Conservation (phyloP, 1,284 basidiomycete genomes). For the Leccinum variabile region DNA sequence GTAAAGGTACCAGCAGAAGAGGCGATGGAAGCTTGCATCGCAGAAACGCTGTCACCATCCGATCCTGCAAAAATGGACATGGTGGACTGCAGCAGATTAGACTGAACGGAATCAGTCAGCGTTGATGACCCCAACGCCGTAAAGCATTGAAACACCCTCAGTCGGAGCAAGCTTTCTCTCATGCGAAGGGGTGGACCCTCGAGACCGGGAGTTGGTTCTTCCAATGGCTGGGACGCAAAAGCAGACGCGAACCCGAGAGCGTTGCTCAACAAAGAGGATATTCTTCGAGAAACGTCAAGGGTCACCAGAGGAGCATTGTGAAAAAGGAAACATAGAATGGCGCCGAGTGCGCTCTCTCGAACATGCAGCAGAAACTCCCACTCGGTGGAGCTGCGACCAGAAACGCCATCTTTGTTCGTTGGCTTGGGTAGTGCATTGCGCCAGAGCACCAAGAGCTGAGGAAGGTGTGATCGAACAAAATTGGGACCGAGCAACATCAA, state of each 20-base stretch:
- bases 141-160: conserved; percentile 90
- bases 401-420: conserved; percentile 77
- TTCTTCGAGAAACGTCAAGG: conserved; percentile 86
- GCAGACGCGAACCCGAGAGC: conserved; percentile 86
- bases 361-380: conserved; percentile 94
- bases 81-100: conserved; percentile 79
- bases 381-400: conserved; percentile 71
- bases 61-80: conserved; percentile 87
- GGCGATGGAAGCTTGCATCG: conserved; percentile 90
- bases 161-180: conserved; percentile 81
- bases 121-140: conserved; percentile 75
- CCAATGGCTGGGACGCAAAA: conserved; percentile 55
- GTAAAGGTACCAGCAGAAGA: conserved; percentile 85
- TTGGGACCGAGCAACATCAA: conserved; percentile 93
- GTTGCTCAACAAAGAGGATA: conserved; percentile 86
- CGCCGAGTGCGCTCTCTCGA: conserved; percentile 86
- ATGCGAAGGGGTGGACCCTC: conserved; percentile 68
- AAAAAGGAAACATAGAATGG: conserved; percentile 69
- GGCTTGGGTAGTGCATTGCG: conserved; percentile 92
- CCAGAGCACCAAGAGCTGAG: conserved; percentile 94
- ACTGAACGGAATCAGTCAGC: conserved; percentile 81
- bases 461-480: conserved; percentile 89
- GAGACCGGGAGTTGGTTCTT: conserved; percentile 46
- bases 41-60: conserved; percentile 68
- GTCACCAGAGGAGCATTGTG: conserved; percentile 84